Evolutionary conservation across 1,139 yeast genomes (phyloP), one percentile per base, ranked within the genome.

Genomic region (Lodderomyces theae): DNA sequence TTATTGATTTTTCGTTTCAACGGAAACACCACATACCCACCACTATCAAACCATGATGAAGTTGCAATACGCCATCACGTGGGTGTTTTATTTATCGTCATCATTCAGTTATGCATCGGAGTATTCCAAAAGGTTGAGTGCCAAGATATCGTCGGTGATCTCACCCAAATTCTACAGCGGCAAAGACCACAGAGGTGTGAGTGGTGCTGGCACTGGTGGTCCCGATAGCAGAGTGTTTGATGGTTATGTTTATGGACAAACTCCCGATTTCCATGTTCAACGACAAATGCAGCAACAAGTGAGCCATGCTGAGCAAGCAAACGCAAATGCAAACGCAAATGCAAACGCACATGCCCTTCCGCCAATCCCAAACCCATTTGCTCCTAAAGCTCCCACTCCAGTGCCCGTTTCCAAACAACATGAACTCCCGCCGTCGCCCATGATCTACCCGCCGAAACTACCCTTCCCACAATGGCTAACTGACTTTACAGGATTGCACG

Each of bases 401-500:
- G 6, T 8, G 9, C 13, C 22, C 5, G 4, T 5, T 18, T 9
- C 34, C 23, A 31, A 21, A 19, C 34, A 31, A 40, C 18, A 33
- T 5, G 35, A 41, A 30, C 32, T 36, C 18, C 43, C 45, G 17
- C 32, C 46, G 4, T 40, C 47, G 9, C 45, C 49, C 19, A 44
- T 46, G 42, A 32, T 34, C n/a, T 40, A 34, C 25, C 49, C 49
- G 4, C 42, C 47, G 15, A 46, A 38, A 39, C 49, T 61, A 25
- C 82, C 86, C 0, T 80, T 89, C 49, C 97, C 97, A 0, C 47
- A 68, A 32, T 89, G 97, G 97, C 72, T 89, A 28, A 53, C 71
- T 1, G 84, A 78, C 8, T 74, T 86, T 49, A 88, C 96, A 0
- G 90, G 90, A 0, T 57, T 87, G 38, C 63, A 53, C 1, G 73